These are phyloP conservation scores for Speleostelium caveatum DNA, from an alignment of 78 protist species.

Conservation along the genomic window DNA sequence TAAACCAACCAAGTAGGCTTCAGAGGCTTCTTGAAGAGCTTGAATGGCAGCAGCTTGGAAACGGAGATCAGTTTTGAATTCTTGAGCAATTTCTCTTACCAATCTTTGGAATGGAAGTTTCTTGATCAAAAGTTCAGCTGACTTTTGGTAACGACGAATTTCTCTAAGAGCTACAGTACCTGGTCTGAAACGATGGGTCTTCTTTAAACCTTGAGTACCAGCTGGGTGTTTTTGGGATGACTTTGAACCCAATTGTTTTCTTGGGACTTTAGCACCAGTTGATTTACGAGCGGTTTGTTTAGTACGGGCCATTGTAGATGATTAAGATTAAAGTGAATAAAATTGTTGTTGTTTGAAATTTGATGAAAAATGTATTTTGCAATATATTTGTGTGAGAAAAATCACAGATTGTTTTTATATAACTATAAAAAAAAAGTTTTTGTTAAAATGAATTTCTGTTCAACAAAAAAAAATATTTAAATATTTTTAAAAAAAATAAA, in stretches of 20 bases:
- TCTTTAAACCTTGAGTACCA: conserved; percentile 76
- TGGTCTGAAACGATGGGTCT: conserved; percentile 94
- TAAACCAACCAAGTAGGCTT: conserved; percentile 95
- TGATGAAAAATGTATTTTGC: too few species aligned
- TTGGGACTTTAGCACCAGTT: conserved; percentile 96
- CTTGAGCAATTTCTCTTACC: conserved; percentile 86
- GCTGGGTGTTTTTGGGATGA: conserved; percentile 90
- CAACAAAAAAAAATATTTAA: too few species aligned
- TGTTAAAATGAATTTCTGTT: too few species aligned
- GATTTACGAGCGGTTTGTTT: conserved; percentile 97
- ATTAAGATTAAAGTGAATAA: too few species aligned
- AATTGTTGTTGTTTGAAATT: too few species aligned
- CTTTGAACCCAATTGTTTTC: conserved; percentile 83
- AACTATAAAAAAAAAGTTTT: too few species aligned
- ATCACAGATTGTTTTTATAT: too few species aligned
- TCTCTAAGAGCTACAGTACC: conserved; percentile 96
- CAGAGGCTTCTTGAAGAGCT: conserved; percentile 98
- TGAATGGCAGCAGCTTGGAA: conserved; percentile 93
- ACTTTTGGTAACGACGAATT: conserved; percentile 94
- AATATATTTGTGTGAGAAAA: too few species aligned
- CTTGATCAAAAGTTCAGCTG: conserved; percentile 92
- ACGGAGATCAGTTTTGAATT: conserved; percentile 93
- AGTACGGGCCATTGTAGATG: conserved; percentile 97
- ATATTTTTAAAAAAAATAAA: too few species aligned
- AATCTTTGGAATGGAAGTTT: conserved; percentile 88